Base-by-base conservation (phyloP, 1,284 basidiomycete genomes). In the Marasmius fiardii region DNA sequence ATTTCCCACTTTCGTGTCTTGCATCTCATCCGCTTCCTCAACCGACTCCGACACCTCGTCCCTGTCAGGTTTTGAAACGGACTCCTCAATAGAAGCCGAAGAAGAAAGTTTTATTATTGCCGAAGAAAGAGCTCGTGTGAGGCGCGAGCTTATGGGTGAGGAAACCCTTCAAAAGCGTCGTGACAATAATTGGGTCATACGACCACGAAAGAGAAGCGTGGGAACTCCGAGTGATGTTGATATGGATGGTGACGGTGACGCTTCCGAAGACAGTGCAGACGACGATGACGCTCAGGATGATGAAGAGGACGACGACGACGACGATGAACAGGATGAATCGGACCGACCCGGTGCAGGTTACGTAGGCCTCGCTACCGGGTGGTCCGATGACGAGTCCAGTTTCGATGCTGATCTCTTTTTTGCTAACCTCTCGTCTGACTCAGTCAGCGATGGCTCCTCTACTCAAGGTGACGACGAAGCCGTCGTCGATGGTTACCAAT, bases 401-500 rank as follows among this genome's bases (percentile, higher is more conserved):
- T 89, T 88, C 61, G 88, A 91, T 60, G 89, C 88, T 3, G 88
- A 91, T 60, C 67, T 92, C 0, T 90, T 90, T 71, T 91, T 90
- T 64, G 81, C 84, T 39, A 86, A 88, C 64, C 78, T 91, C 33
- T 81, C 50, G 14, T 43, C 52, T 12, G 52, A 44, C 16, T 65
- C 65, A 6, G 69, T 68, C 16, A 64, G 47, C 47, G 26, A 64
- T 43, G 55, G 62, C 12, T 65, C 63, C 21, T 67, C 63, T 12
- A 69, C 69, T 12, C 70, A 72, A 37, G 76, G 77, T 51, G 72
- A 70, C 47, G 72, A 71, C 51, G 71, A 65, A 41, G 39, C 16
- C 7, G 67, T 55, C 26, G 67, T 77, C 35, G 77, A 74, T 47
- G 74, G 68, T 3, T 66, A 74, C 60, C 70, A 72, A 57, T 72